Evolutionary conservation across 1,284 basidiomycete species (phyloP).

Genomic region (Rhodotorula sp.): DNA sequence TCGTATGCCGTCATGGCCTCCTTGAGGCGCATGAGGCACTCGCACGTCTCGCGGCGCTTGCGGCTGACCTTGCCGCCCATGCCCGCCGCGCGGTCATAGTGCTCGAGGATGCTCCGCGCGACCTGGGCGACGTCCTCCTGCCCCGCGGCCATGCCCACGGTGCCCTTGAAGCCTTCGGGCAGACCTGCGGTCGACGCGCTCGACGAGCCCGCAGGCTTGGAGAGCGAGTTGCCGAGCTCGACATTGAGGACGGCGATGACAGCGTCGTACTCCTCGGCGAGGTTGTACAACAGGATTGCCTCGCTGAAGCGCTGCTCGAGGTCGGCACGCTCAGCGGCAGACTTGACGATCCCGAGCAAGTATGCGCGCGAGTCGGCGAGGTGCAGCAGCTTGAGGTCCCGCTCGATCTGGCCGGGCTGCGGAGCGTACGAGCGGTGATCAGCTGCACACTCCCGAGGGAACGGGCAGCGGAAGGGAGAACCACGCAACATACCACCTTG

Average conservation of each 20-base stretch:
- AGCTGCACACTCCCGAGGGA: not conserved
- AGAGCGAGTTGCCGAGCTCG: slow-evolving; percentile 81
- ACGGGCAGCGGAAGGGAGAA: not conserved
- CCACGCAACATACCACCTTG: slow-evolving; percentile 62
- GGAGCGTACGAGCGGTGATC: not conserved
- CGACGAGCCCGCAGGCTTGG: slow-evolving; percentile 56
- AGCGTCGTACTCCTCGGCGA: slow-evolving; percentile 85
- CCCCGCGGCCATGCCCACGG: slow-evolving; percentile 59
- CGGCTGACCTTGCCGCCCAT: slow-evolving; percentile 75
- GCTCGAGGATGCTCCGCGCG: slow-evolving; percentile 77
- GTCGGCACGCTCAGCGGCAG: slow-evolving; percentile 74
- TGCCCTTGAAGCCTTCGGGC: slow-evolving; percentile 9
- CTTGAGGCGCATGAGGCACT: slow-evolving; percentile 73
- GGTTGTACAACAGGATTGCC: slow-evolving; percentile 93
- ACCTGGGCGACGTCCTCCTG: slow-evolving; percentile 72
- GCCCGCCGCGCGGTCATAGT: slow-evolving; percentile 79
- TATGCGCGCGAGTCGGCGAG: slow-evolving; percentile 72
- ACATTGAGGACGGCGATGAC: slow-evolving; percentile 86
- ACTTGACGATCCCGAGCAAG: slow-evolving; percentile 77
- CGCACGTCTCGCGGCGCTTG: slow-evolving; percentile 65
- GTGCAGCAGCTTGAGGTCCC: slow-evolving; percentile 73
- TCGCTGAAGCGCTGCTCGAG: slow-evolving; percentile 72
- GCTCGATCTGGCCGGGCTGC: slow-evolving; percentile 83
- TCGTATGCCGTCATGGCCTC: slow-evolving; percentile 78
- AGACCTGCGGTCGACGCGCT: not conserved